Percentiles rank a stretch among this genome's conserved stretches.
Conservation (phyloP, 108 stramenopile genomes). For the Cyclostephanos invisitatus region DNA sequence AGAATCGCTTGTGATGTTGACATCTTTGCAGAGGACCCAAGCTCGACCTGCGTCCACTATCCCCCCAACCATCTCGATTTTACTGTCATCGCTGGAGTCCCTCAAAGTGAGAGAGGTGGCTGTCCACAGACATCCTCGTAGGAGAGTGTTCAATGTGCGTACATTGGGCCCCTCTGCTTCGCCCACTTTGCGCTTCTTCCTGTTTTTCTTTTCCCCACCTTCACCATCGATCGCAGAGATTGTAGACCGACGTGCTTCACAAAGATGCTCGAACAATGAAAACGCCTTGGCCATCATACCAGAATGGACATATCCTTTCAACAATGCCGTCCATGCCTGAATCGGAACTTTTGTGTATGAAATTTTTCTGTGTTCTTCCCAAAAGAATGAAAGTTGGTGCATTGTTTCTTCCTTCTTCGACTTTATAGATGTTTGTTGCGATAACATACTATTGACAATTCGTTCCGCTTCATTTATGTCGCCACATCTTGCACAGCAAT, state of each 20-base stretch:
- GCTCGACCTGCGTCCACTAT: slow-evolving; percentile 70
- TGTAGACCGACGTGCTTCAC: slow-evolving; percentile 18
- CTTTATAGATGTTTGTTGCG: background rate
- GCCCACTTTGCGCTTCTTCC: slow-evolving; percentile 22
- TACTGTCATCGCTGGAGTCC: background rate
- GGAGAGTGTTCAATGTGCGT: slow-evolving; percentile 79
- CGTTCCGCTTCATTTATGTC: slow-evolving; percentile 45
- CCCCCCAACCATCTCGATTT: slow-evolving; percentile 62
- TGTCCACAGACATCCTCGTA: slow-evolving; percentile 86
- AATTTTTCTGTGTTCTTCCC: slow-evolving; percentile 37
- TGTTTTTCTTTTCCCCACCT: slow-evolving; percentile 2
- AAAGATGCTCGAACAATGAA: slow-evolving; percentile 62
- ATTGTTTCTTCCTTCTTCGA: background rate
- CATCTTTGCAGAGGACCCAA: slow-evolving; percentile 49
- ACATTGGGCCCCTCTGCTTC: slow-evolving; percentile 62
- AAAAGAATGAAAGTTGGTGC: slow-evolving; percentile 19
- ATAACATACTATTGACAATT: slow-evolving; percentile 33
- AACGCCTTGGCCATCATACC: slow-evolving; percentile 70
- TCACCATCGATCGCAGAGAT: background rate
- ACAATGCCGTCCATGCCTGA: slow-evolving; percentile 75
- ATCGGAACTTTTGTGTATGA: slow-evolving; percentile 34
- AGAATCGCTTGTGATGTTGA: slow-evolving; percentile 48
- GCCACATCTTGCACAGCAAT: slow-evolving; percentile 83
- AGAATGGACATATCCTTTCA: slow-evolving; percentile 80
- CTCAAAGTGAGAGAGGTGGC: slow-evolving; percentile 48